Conservation (phyloP, 495 filamentous ascomycete species). For the Penicillium roqueforti region DNA sequence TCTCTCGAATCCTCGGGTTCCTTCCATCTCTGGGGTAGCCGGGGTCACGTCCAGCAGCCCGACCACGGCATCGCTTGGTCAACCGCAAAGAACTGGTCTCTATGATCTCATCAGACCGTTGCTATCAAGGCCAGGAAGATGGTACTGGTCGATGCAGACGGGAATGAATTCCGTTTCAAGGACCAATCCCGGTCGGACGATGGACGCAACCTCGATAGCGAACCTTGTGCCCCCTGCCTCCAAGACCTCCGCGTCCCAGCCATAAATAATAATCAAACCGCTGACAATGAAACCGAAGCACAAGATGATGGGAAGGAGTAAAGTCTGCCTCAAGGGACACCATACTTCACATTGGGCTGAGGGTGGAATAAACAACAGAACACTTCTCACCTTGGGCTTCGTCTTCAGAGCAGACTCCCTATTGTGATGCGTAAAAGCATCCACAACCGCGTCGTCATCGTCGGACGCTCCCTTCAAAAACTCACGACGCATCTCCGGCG, state of each 20-base stretch:
- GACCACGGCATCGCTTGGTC: background rate
- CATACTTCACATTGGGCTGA: background rate
- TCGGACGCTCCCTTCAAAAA: conserved; percentile 57
- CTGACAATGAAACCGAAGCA: background rate
- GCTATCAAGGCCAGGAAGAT: background rate
- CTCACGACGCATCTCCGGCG: conserved; percentile 51
- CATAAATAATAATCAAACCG: background rate
- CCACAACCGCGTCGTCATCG: conserved; percentile 56
- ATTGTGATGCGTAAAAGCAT: conserved; percentile 65
- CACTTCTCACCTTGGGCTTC: conserved; percentile 69
- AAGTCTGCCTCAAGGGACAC: background rate
- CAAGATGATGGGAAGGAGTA: background rate
- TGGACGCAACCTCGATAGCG: background rate
- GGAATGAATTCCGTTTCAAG: background rate
- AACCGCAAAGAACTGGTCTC: background rate
- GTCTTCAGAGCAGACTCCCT: conserved; percentile 72
- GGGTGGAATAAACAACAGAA: conserved; percentile 1
- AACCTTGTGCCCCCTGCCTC: background rate
- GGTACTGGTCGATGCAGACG: background rate
- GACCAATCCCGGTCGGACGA: conserved; percentile 6
- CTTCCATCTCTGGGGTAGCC: background rate
- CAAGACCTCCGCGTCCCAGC: background rate
- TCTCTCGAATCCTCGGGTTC: background rate
- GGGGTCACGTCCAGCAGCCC: background rate
- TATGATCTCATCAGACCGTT: background rate